phyloP scores from a whole-genome alignment of 768 basidiomycete species.

The Xanthoconium purpureum region DNA sequence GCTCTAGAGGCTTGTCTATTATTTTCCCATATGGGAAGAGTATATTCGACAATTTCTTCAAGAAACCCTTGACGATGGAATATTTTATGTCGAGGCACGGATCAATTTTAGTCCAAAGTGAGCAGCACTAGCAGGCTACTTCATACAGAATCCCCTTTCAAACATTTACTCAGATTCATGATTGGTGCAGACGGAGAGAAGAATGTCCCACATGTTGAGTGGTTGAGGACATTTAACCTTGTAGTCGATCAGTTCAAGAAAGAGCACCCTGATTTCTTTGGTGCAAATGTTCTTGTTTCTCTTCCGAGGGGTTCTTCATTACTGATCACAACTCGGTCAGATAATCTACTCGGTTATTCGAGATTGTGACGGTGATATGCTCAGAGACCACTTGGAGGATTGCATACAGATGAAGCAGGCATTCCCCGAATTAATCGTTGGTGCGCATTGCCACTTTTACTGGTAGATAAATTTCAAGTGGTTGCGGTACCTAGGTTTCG shows the following conservation, averaged over 20 bases:
- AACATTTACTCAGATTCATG: slow-evolving; percentile 46
- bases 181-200: slow-evolving; percentile 52
- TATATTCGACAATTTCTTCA: slow-evolving; percentile 64
- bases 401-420: slow-evolving; percentile 70
- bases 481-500: slow-evolving; percentile 39
- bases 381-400: slow-evolving; percentile 70
- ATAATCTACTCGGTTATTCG: slow-evolving; percentile 71
- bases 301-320: not conserved
- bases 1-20: slow-evolving; percentile 40
- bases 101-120: slow-evolving; percentile 63
- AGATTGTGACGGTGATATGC: slow-evolving; percentile 49
- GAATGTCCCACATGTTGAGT: slow-evolving; percentile 57
- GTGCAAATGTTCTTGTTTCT: slow-evolving; percentile 49
- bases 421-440: slow-evolving; percentile 70
- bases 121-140: slow-evolving; percentile 11
- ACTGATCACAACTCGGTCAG: slow-evolving; percentile 30
- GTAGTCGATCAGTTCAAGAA: slow-evolving; percentile 54
- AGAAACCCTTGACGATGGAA: slow-evolving; percentile 64
- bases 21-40: slow-evolving; percentile 53
- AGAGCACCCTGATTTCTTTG: slow-evolving; percentile 60
- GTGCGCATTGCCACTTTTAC: slow-evolving; percentile 32
- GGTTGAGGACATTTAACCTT: slow-evolving; percentile 51
- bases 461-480: not conserved
- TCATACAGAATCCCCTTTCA: not conserved
- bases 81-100: slow-evolving; percentile 67